Conservation (phyloP, 371 early-diverging fungal species). For the Catenaria anguillulae region DNA sequence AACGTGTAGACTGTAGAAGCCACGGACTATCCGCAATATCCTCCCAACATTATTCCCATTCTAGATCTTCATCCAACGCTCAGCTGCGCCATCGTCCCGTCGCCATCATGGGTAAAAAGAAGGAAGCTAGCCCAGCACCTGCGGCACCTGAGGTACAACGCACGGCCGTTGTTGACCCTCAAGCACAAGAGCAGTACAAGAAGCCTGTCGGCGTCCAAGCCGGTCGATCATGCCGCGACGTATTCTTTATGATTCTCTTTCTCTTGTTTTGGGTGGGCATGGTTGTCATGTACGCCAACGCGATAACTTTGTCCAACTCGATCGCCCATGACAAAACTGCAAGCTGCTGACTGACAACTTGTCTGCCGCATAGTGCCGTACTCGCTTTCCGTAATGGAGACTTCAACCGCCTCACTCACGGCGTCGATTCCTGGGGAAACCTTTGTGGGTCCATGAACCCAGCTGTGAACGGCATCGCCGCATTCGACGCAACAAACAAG, state of each 20-base stretch:
- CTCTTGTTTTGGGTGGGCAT: constrained; percentile 12
- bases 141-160: no score
- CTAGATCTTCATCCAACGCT: no score
- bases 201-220: no score
- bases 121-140: no score
- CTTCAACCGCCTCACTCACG: constrained; percentile 8
- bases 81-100: no score
- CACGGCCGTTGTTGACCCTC: no score
- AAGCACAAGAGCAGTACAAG: no score
- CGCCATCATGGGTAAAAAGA: no score
- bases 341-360: background rate
- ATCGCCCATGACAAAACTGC: constrained; percentile 9
- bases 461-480: background rate
- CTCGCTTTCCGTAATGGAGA: background rate
- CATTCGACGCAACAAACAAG: background rate
- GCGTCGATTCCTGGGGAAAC: constrained; percentile 12
- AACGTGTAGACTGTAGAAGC: no score
- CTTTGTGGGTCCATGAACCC: constrained; percentile 9
- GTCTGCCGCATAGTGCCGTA: background rate
- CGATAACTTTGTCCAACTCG: background rate
- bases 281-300: constrained; percentile 5
- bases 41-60: no score
- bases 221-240: constrained; percentile 10
- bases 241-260: constrained; percentile 12
- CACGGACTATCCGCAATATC: no score